Evolutionary conservation across 495 filamentous ascomycete genomes (phyloP), one percentile per base, ranked within the genome.

Genomic region (Pseudomonodictys pantanalensis): DNA sequence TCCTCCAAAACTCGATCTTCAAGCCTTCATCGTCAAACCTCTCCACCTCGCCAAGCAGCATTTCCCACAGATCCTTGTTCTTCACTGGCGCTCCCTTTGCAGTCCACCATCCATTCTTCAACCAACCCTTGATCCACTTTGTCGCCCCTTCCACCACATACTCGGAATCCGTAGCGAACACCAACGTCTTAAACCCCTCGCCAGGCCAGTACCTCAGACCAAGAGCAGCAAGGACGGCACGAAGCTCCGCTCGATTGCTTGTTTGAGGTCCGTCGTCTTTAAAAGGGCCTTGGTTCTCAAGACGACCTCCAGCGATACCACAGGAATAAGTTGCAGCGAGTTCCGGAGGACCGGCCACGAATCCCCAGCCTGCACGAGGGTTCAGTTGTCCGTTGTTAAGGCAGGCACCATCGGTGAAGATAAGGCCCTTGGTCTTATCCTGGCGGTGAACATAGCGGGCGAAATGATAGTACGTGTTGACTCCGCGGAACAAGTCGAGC

Each of bases 141-240:
- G 77, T 79, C 3, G 71, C 59, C 3, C 76, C 73, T 24, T 70
- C 58, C 5, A 72, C 69, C 0, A 77, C 66, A 52, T 80, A 80
- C 24, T 71, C 70, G 2, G 75, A 80, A 58, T 80, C 74, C 1
- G 77, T 76, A 17, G 76, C 79, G 33, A 82, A 71, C 8, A 78
- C 69, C 0, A 81, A 29, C 0, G 64, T 73, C 12, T 47, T 60
- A 59, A 71, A 73, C 1, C 73, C 71, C 60, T 78, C 77, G 8
- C 55, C 59, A 26, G 33, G 26, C 76, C 75, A 78, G 56, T 50
- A 1, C 41, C 69, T 64, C 38, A 71, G 64, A 22, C 71, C 56
- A 35, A 79, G 61, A 29, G 67, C 76, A 0, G 69, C 72, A 18
- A 76, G 71, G 7, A 71, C 72, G 4, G 77, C 77, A 35, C 73